Evolutionary conservation across 441 rosid species (phyloP).

Genomic region (Adansonia madagascariensis): DNA sequence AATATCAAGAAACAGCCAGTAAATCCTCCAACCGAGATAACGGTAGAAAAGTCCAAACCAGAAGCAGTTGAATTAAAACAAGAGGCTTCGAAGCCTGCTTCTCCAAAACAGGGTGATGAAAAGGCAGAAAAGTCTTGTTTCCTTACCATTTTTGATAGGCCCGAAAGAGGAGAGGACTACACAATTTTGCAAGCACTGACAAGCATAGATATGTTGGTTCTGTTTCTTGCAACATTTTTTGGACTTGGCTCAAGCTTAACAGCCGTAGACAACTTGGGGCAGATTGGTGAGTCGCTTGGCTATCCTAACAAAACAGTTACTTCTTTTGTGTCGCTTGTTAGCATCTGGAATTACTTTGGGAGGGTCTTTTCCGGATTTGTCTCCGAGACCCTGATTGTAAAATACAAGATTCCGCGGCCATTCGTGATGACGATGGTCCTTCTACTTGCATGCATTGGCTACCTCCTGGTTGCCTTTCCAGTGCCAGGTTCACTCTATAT

Average conservation of each 20-base stretch:
- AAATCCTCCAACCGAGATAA: constrained; percentile 35
- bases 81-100: neutral
- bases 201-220: constrained; percentile 68
- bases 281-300: constrained; percentile 86
- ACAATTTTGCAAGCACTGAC: constrained; percentile 79
- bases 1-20: constrained; percentile 42
- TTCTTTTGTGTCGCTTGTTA: constrained; percentile 76
- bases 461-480: constrained; percentile 79
- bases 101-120: neutral
- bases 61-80: constrained; percentile 17
- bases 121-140: constrained; percentile 50
- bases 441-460: constrained; percentile 56
- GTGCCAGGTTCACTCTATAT: constrained; percentile 65
- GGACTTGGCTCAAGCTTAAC: constrained; percentile 79
- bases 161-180: constrained; percentile 85
- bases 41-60: constrained; percentile 28
- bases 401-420: constrained; percentile 68
- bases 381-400: constrained; percentile 60
- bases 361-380: constrained; percentile 81
- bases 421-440: constrained; percentile 73
- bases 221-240: constrained; percentile 66
- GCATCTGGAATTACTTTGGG: constrained; percentile 92
- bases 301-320: constrained; percentile 61
- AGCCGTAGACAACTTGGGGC: constrained; percentile 83
- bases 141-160: constrained; percentile 53